A percentile compares a stretch with the other conserved stretches of the same genome.
Evolutionary conservation across 2,329 filamentous ascomycete species (phyloP).

Genomic region (Chaetomiaceae sp.): DNA sequence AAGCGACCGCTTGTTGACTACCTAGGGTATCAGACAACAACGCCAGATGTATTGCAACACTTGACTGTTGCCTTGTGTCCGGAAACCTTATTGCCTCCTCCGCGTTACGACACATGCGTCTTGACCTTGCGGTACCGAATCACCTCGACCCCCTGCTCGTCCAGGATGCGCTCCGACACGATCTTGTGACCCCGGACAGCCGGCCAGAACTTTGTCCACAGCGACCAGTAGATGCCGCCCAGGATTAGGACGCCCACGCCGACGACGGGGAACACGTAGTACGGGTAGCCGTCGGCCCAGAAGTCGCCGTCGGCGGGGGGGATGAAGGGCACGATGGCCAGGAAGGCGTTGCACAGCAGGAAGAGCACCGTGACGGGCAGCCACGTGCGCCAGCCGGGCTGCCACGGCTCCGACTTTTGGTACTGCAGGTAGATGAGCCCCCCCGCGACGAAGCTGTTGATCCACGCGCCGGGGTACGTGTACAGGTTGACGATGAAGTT

Average conservation of each 20-base stretch:
- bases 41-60: too few relatives aligned
- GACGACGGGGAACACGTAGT: slow-evolving; percentile 53
- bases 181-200: slow-evolving; percentile 48
- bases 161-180: slow-evolving; percentile 41
- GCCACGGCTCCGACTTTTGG: slow-evolving; percentile 46
- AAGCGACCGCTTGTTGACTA: too few relatives aligned
- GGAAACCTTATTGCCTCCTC: neutral
- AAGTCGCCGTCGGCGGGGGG: slow-evolving; percentile 48
- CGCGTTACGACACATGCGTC: slow-evolving; percentile 10
- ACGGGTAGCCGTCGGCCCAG: slow-evolving; percentile 47
- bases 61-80: too few relatives aligned
- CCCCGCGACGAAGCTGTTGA: slow-evolving; percentile 47
- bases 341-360: slow-evolving; percentile 47
- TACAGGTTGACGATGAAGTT: slow-evolving; percentile 60
- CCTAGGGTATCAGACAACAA: too few relatives aligned
- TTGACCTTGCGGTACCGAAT: slow-evolving; percentile 35
- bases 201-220: slow-evolving; percentile 51
- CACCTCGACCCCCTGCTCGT: slow-evolving; percentile 39
- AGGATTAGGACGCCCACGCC: slow-evolving; percentile 48
- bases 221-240: slow-evolving; percentile 48
- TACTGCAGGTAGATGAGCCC: slow-evolving; percentile 50
- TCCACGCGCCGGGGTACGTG: slow-evolving; percentile 51
- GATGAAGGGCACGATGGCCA: slow-evolving; percentile 51
- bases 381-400: slow-evolving; percentile 47
- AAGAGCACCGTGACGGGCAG: slow-evolving; percentile 47